Evolutionary conservation across 2,329 filamentous ascomycete genomes (phyloP), one percentile per base, ranked within the genome.

Genomic region (Epicoccum nigrum): DNA sequence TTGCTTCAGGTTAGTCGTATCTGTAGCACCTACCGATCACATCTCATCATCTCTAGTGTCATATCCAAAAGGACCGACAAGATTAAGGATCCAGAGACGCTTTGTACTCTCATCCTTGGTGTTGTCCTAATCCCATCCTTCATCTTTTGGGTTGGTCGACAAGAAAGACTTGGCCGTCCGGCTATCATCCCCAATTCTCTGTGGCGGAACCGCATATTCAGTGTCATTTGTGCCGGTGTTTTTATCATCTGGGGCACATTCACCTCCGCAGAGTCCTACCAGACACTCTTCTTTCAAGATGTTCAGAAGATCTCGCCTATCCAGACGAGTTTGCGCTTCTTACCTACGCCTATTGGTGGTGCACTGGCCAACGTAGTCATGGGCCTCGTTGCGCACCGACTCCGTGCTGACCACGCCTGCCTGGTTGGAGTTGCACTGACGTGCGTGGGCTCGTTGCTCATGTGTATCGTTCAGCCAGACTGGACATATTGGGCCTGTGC

Each of bases 161-260:
- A 80, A 40, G 78, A 80, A 39, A 71, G 68, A 9, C 60, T 66
- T 0, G 72, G 74, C 8, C 74, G 73, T 2, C 79, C 83, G 11
- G 83, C 83, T 0, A 65, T 87, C 7, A 86, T 87, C 17, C 85
- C 85, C 0, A 86, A 87, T 63, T 79, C 77, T 0, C 69, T 87
- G 0, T 87, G 85, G 85, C 76, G 71, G n/a, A 85, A 83, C 35
- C 64, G 68, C 0, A 68, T 79, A 2, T 87, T 87, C 59, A 79
- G 81, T 0, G 76, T 72, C 20, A 79, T 84, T 16, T 87, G 84
- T 59, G 58, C 79, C 3, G 80, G 58, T 32, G 69, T 77, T 4
- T 69, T 76, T 49, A 51, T 75, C 7, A 69, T 64, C 5, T 73
- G 69, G 65, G 65, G 71, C 28, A 75, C 72, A 0, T 71, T 67